Conservation (phyloP, 2,329 filamentous ascomycete species). For the Aspergillus arachidicola region DNA sequence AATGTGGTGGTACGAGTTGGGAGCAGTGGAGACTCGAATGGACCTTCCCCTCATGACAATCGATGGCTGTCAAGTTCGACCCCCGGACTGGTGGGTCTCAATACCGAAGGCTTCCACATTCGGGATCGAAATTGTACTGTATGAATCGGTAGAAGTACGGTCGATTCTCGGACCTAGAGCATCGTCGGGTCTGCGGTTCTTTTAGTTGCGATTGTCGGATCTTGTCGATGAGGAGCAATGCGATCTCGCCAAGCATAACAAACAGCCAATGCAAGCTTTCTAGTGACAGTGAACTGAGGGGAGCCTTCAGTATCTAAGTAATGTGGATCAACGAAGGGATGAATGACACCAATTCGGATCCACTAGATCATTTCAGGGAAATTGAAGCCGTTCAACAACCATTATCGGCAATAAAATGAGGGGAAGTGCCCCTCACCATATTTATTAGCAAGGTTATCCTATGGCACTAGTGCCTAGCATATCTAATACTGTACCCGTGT, state of each 20-base stretch:
- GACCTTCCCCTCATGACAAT: constrained; percentile 14
- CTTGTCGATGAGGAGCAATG: neutral
- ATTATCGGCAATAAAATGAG: neutral
- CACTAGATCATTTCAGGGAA: neutral
- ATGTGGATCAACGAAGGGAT: neutral
- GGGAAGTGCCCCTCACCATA: neutral
- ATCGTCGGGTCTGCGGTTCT: neutral
- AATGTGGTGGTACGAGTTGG: neutral
- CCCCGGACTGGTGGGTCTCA: neutral
- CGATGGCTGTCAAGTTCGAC: neutral
- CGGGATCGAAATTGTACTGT: neutral
- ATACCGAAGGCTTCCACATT: neutral
- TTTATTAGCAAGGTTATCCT: no score
- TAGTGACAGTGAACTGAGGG: neutral
- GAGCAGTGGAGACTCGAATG: constrained; percentile 8
- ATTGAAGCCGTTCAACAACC: neutral
- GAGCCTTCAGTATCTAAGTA: neutral
- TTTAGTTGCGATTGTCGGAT: neutral
- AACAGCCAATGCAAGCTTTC: neutral
- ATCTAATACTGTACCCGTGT: no score
- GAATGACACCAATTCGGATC: constrained; percentile 3
- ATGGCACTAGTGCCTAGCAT: no score
- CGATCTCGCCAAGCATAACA: neutral
- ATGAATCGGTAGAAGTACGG: neutral
- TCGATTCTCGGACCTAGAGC: neutral